phyloP scores from a whole-genome alignment of 78 protist species.

The Bodo saltans region DNA sequence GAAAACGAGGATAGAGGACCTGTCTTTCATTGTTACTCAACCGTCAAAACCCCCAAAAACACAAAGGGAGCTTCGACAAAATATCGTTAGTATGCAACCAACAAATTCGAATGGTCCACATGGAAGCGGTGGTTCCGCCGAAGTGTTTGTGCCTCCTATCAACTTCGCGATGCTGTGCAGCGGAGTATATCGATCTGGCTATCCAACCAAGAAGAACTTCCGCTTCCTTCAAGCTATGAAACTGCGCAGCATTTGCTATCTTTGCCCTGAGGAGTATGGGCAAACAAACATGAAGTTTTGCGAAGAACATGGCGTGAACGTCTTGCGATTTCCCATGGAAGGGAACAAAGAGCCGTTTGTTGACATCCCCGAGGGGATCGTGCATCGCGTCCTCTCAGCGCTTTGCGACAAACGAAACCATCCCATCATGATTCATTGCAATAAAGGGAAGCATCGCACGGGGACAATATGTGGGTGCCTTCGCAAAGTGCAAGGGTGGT shows the following conservation, averaged over 20 bases:
- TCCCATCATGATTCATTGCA: conserved; percentile 82
- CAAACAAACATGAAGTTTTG: conserved; percentile 55
- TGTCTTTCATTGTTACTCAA: too few relatives aligned
- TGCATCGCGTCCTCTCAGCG: conserved; percentile 61
- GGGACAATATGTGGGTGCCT: conserved; percentile 85
- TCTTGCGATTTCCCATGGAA: conserved; percentile 63
- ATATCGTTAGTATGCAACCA: too few relatives aligned
- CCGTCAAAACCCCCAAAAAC: too few relatives aligned
- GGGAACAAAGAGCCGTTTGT: conserved; percentile 88
- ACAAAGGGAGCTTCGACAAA: too few relatives aligned
- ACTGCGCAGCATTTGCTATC: conserved; percentile 54
- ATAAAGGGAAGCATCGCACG: conserved; percentile 78
- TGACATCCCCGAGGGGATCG: conserved; percentile 69
- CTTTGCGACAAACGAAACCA: conserved; percentile 62
- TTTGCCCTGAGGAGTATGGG: conserved; percentile 62
- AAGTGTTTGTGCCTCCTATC: conserved; percentile 59
- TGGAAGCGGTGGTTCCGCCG: too few relatives aligned
- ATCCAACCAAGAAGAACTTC: conserved; percentile 67
- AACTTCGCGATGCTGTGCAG: conserved; percentile 72
- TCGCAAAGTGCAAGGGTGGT: conserved; percentile 76
- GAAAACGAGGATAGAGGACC: too few relatives aligned
- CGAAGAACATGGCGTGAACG: conserved; percentile 42
- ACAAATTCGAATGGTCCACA: too few relatives aligned
- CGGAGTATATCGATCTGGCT: conserved; percentile 81
- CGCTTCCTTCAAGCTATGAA: conserved; percentile 69